Evolutionary conservation across 768 basidiomycete species (phyloP).

Genomic region (Dentipellis sp.): DNA sequence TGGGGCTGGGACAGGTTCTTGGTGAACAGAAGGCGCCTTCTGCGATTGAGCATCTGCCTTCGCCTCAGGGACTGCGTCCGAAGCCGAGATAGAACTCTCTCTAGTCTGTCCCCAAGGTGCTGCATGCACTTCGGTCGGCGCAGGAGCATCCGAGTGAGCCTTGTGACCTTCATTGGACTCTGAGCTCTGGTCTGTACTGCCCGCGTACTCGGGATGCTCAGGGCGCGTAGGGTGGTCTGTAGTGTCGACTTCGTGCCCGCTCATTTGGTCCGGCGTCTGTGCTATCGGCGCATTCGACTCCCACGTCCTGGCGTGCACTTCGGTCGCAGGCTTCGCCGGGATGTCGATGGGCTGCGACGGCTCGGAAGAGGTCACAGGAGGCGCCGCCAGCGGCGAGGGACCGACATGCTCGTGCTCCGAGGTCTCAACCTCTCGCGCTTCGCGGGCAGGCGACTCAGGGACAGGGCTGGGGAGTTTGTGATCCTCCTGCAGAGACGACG

Average conservation of each 20-base stretch:
- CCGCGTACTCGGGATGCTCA: not conserved
- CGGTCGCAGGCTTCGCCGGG: not conserved
- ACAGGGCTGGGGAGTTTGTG: conserved; percentile 49
- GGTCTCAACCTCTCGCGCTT: conserved; percentile 31
- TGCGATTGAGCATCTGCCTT: not conserved
- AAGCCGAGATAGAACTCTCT: not conserved
- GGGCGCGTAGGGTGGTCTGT: not conserved
- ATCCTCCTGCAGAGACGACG: conserved; percentile 12
- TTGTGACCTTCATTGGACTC: not conserved
- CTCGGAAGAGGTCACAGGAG: conserved; percentile 6
- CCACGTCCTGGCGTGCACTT: not conserved
- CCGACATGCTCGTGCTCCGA: conserved; percentile 11
- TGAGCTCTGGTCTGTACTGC: not conserved
- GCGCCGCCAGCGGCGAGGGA: conserved; percentile 18
- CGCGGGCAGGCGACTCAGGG: conserved; percentile 57
- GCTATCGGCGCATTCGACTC: not conserved
- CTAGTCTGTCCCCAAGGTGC: not conserved
- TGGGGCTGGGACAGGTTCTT: not conserved
- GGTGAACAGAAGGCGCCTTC: not conserved
- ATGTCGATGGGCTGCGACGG: conserved; percentile 3
- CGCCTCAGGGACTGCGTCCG: not conserved
- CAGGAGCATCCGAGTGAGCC: not conserved
- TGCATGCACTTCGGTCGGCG: not conserved
- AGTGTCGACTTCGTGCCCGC: not conserved
- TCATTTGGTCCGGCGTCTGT: not conserved